Evolutionary conservation across 148 eudicot genomes (phyloP), one percentile per base, ranked within the genome.

Genomic region (Bassia scoparia): DNA sequence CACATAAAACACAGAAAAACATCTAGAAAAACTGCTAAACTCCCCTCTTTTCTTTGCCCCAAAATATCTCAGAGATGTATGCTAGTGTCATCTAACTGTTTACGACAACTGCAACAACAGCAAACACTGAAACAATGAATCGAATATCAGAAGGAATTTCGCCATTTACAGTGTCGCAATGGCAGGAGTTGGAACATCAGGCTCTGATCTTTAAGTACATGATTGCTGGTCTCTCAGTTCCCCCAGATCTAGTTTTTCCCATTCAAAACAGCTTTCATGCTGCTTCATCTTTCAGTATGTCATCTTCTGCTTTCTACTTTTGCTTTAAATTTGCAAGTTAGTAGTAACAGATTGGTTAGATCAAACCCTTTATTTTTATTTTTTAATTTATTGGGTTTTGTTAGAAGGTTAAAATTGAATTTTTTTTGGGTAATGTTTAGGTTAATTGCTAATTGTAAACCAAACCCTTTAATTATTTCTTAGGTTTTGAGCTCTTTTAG

Each of bases 181-280:
- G 69, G 80, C 75, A 64, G 8, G 80, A 71, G 26, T 41, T 71
- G 16, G 75, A 71, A 23, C 80, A 71, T 26, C 71, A 77, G 64
- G 78, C 74, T 70, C 24, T 71, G 62, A 77, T 70, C 74, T 70
- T 37, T 35, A 77, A 65, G 52, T 52, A 77, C 21, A 23, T 76
- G 48, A 44, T 64, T 30, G 78, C 80, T 43, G 76, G 77, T 7
- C 27, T 64, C 17, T 59, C 77, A 29, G 56, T 67, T 4, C 60
- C 76, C 33, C 67, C 71, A 52, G 58, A 58, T 68, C 74, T 72
- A 20, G 61, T 70, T 65, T 68, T 60, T 38, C 64, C 63, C 34
- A 70, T 71, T 58, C 75, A 54, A 20, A 65, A 65, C 18, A 64
- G 61, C 50, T 58, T 52, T 21, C 56, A 52, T 24, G n/a, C 26